A percentile compares a stretch with the other conserved stretches of the same genome.
phyloP scores from a whole-genome alignment of 345 rosid genomes.

The Combretum micranthum region DNA sequence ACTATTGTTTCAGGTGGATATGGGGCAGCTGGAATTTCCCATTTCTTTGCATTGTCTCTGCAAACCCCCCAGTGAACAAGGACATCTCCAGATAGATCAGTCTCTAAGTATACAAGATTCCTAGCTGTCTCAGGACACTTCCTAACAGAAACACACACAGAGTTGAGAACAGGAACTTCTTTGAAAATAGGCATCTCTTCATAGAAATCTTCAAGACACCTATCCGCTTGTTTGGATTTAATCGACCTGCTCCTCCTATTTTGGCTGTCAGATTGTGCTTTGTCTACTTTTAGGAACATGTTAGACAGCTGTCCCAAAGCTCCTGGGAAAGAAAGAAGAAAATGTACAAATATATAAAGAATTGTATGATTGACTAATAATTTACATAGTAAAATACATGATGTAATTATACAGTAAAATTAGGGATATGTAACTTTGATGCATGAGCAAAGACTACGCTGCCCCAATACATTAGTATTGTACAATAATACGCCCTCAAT shows the following conservation, averaged over 20 bases:
- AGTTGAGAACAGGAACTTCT: constrained; percentile 34
- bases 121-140: constrained; percentile 59
- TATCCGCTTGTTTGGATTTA: constrained; percentile 32
- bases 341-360: neutral
- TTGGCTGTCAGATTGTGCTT: constrained; percentile 24
- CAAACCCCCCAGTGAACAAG: constrained; percentile 97
- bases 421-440: too few species aligned
- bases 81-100: constrained; percentile 80
- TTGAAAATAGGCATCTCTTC: constrained; percentile 65
- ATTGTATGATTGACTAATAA: neutral
- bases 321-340: constrained; percentile 31
- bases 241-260: constrained; percentile 22
- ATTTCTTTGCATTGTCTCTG: constrained; percentile 56
- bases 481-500: too few species aligned
- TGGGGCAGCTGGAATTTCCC: constrained; percentile 83
- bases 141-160: constrained; percentile 54
- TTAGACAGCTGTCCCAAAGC: constrained; percentile 48
- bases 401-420: too few species aligned
- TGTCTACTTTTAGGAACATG: constrained; percentile 38
- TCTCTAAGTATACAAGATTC: constrained; percentile 55
- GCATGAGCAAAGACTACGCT: too few species aligned
- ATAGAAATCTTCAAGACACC: constrained; percentile 50
- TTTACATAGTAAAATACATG: neutral
- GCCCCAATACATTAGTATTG: too few species aligned
- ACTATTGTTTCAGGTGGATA: constrained; percentile 64